Evolutionary conservation across 192 early-diverging fungal genomes (phyloP).

Genomic region (Podila epicladia): DNA sequence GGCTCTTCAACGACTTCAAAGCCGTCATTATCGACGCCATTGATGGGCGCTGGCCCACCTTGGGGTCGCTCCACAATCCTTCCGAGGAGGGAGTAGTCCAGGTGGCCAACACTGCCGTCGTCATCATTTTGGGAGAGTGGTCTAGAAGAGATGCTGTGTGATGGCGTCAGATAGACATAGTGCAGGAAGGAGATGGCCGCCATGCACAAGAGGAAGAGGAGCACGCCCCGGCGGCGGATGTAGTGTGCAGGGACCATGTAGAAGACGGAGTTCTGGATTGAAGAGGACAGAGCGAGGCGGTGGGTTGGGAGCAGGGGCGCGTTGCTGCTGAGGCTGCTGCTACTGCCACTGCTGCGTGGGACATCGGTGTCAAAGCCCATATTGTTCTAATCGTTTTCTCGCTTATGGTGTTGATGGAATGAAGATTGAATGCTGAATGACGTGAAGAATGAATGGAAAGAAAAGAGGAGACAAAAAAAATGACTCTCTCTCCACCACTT

Average conservation of each 20-base stretch:
- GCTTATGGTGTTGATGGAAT: too few species aligned
- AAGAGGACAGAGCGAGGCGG: background rate
- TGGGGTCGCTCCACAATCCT: conserved; percentile 17
- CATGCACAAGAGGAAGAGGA: conserved; percentile 25
- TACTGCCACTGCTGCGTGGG: too few species aligned
- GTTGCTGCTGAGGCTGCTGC: too few species aligned
- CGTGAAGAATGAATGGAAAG: too few species aligned
- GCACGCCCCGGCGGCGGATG: conserved; percentile 18
- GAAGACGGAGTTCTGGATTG: conserved; percentile 10
- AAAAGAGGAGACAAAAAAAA: too few species aligned
- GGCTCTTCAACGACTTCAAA: conserved; percentile 27
- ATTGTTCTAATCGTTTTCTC: background rate
- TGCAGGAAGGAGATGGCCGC: conserved; percentile 14
- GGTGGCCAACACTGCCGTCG: background rate
- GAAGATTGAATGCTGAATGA: too few species aligned
- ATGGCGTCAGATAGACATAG: conserved; percentile 8
- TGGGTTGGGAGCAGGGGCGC: conserved; percentile 12
- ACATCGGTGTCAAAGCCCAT: background rate
- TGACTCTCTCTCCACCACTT: too few species aligned
- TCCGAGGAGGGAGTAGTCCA: background rate
- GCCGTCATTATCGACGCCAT: conserved; percentile 27
- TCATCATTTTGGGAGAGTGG: background rate
- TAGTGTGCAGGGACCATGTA: conserved; percentile 21
- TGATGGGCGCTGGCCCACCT: conserved; percentile 19
- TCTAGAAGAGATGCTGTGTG: background rate